These are phyloP conservation scores for Lipomyces chichibuensis DNA, from an alignment of 805 yeast species.

Conservation along the genomic window DNA sequence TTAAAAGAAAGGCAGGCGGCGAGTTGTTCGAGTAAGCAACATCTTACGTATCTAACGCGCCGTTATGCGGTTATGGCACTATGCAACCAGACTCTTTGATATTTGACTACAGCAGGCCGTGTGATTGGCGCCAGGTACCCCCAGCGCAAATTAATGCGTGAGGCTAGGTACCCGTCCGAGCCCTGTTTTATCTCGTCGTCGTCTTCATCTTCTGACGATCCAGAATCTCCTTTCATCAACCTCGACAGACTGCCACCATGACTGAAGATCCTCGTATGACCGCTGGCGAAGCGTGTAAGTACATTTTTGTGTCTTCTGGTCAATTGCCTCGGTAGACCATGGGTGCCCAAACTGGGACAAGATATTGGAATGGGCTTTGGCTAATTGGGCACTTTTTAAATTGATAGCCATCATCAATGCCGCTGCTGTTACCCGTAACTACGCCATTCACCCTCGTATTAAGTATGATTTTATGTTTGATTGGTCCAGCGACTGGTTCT, in stretches of 20 bases:
- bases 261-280: slow-evolving; percentile 37
- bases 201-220: slow-evolving; percentile 4
- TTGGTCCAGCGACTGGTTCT: background rate
- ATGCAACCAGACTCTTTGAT: background rate
- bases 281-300: slow-evolving; percentile 37
- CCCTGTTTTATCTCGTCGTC: slow-evolving; percentile 15
- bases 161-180: background rate
- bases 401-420: slow-evolving; percentile 36
- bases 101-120: slow-evolving; percentile 12
- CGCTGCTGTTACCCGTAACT: slow-evolving; percentile 40
- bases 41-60: background rate
- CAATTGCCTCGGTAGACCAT: background rate
- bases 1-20: background rate
- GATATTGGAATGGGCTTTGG: background rate
- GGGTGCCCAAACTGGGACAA: background rate
- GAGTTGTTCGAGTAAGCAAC: background rate
- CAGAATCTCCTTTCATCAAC: background rate
- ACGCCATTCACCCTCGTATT: slow-evolving; percentile 37
- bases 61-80: background rate
- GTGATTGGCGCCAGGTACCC: slow-evolving; percentile 25
- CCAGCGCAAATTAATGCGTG: slow-evolving; percentile 1
- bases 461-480: slow-evolving; percentile 32
- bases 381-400: background rate
- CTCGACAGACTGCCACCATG: slow-evolving; percentile 19
- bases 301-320: background rate